A percentile compares a stretch with the other conserved stretches of the same genome.
Conservation (phyloP, 352 stramenopile genomes). For the Pythium chondricola region DNA sequence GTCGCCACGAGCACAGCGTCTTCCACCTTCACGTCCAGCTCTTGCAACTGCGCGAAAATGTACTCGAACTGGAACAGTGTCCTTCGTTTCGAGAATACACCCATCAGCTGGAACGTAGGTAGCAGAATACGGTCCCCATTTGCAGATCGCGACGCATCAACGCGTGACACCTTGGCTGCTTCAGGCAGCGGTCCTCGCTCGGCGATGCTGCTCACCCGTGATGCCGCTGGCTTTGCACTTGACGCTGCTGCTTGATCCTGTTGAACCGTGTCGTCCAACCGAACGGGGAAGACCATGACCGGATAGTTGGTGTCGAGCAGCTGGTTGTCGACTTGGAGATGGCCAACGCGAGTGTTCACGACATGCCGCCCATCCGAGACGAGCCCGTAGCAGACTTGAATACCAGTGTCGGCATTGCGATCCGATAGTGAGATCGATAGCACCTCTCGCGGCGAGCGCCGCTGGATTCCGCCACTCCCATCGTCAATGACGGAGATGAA, state of each 20-base stretch:
- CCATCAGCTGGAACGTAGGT: slow-evolving; percentile 78
- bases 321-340: slow-evolving; percentile 85
- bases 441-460: slow-evolving; percentile 46
- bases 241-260: slow-evolving; percentile 40
- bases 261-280: slow-evolving; percentile 55
- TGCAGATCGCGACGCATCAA: slow-evolving; percentile 10
- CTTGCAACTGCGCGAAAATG: slow-evolving; percentile 82
- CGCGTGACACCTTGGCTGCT: slow-evolving; percentile 3
- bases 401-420: slow-evolving; percentile 55
- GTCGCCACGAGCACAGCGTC: slow-evolving; percentile 71
- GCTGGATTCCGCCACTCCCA: slow-evolving; percentile 16
- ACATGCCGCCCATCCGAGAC: slow-evolving; percentile 70
- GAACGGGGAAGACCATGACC: slow-evolving; percentile 66
- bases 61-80: slow-evolving; percentile 81
- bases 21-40: slow-evolving; percentile 84
- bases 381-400: slow-evolving; percentile 71
- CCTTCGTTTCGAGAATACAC: slow-evolving; percentile 53
- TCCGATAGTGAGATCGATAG: slow-evolving; percentile 70
- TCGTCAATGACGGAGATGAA: slow-evolving; percentile 76
- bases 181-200: slow-evolving; percentile 1
- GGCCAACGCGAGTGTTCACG: slow-evolving; percentile 64
- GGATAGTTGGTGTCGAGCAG: slow-evolving; percentile 81
- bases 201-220: slow-evolving; percentile 1
- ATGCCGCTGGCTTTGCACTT: too few species aligned
- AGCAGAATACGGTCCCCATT: slow-evolving; percentile 35